phyloP scores from a whole-genome alignment of 2,329 filamentous ascomycete species.

The Sordariomycetes sp. region DNA sequence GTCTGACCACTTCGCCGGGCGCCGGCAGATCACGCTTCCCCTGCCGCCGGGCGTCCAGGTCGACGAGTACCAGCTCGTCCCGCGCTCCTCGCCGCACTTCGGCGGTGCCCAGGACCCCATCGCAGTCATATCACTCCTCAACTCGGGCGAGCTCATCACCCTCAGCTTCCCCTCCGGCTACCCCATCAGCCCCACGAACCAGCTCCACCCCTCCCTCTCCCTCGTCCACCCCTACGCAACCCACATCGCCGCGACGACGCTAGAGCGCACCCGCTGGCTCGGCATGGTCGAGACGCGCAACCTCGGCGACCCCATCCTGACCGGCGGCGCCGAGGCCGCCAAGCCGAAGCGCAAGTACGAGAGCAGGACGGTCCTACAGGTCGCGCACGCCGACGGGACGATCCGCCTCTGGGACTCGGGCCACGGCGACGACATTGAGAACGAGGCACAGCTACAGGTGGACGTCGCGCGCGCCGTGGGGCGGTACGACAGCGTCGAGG shows the following conservation, averaged over 20 bases:
- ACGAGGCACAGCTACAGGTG: conserved; percentile 66
- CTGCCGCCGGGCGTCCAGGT: conserved; percentile 69
- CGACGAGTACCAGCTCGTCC: conserved; percentile 70
- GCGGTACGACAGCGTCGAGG: conserved; percentile 62
- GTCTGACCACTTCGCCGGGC: conserved; percentile 66
- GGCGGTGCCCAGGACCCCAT: conserved; percentile 82
- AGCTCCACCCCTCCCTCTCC: conserved; percentile 75
- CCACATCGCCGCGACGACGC: conserved; percentile 54
- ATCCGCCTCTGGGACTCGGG: conserved; percentile 90
- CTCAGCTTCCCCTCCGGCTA: conserved; percentile 87
- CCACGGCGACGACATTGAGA: conserved; percentile 87
- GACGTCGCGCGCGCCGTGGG: conserved; percentile 75
- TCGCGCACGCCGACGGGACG: conserved; percentile 81
- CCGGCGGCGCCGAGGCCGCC: conserved; percentile 62
- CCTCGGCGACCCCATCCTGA: conserved; percentile 64
- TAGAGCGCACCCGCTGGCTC: conserved; percentile 75
- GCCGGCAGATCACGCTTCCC: conserved; percentile 55
- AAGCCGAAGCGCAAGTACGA: conserved; percentile 67
- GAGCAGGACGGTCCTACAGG: conserved; percentile 70
- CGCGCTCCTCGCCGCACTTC: conserved; percentile 73
- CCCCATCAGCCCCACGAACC: conserved; percentile 83
- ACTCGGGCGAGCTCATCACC: conserved; percentile 79
- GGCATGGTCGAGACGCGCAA: conserved; percentile 76
- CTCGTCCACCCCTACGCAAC: conserved; percentile 86
- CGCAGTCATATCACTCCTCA: conserved; percentile 64